Conservation (phyloP, 2,329 filamentous ascomycete genomes). For the Cladophialophora yegresii region DNA sequence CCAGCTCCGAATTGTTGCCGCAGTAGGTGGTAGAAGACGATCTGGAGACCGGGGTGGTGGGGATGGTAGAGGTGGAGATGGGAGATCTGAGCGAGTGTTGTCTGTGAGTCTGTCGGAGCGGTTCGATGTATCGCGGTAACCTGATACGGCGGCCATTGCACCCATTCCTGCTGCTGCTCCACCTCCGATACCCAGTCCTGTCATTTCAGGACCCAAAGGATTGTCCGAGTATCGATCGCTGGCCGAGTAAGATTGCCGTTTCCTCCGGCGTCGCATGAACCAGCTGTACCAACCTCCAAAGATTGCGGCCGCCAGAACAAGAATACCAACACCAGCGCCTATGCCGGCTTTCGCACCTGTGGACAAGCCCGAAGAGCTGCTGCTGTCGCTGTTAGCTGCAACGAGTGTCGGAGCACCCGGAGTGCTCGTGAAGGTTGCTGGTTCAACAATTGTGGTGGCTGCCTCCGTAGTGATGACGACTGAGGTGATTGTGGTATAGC, state of each 20-base stretch:
- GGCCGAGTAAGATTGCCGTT: constrained; percentile 25
- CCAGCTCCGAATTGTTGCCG: constrained; percentile 17
- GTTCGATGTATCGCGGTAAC: constrained; percentile 25
- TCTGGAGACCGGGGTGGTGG: constrained; percentile 30
- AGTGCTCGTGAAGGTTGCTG: constrained; percentile 29
- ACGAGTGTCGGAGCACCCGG: constrained; percentile 28
- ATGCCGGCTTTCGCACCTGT: constrained; percentile 37
- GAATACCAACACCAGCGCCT: constrained; percentile 32
- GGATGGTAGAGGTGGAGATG: constrained; percentile 28
- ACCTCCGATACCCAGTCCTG: constrained; percentile 21
- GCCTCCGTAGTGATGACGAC: constrained; percentile 23
- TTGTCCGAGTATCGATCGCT: constrained; percentile 29
- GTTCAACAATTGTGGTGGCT: constrained; percentile 24
- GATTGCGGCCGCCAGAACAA: constrained; percentile 30
- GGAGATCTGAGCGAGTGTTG: constrained; percentile 30
- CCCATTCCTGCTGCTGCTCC: constrained; percentile 22
- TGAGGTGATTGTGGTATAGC: constrained; percentile 28
- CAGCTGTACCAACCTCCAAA: constrained; percentile 35
- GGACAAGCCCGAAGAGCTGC: constrained; percentile 28
- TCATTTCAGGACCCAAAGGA: constrained; percentile 23
- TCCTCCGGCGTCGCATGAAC: constrained; percentile 32
- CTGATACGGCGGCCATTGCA: constrained; percentile 26
- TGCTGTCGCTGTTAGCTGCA: constrained; percentile 11
- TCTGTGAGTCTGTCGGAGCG: constrained; percentile 21
- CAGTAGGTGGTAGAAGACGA: constrained; percentile 24